Conservation (phyloP, 169 alveolate genomes). For the Plasmodium knowlesi region DNA sequence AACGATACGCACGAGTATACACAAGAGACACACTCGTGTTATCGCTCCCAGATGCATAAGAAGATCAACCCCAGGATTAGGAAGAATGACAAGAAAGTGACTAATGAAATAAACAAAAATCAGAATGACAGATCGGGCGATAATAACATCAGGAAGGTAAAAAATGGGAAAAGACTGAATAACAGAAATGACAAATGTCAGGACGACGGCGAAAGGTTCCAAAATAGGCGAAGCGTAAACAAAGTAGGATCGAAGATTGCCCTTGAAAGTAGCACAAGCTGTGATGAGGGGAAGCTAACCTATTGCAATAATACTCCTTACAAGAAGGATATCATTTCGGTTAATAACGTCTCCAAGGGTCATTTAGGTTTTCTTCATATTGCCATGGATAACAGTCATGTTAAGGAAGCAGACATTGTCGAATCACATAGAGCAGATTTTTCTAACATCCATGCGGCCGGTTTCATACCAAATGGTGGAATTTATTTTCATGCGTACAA, state of each 20-base stretch:
- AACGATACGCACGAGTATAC: neutral
- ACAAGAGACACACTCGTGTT: neutral
- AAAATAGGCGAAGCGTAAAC: neutral
- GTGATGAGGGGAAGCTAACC: neutral
- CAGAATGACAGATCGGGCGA: neutral
- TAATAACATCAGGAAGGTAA: neutral
- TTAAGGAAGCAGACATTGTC: neutral
- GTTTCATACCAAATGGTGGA: neutral
- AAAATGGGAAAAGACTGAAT: neutral
- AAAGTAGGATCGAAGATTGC: neutral
- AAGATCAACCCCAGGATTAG: neutral
- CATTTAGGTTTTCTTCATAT: neutral
- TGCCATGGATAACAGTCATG: neutral
- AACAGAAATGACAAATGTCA: neutral
- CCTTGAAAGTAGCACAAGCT: neutral
- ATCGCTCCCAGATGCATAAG: conserved; percentile 2
- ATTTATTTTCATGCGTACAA: conserved; percentile 10
- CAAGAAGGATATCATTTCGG: neutral
- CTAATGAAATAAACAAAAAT: neutral
- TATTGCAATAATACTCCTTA: neutral
- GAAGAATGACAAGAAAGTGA: neutral
- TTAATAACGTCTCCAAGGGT: neutral
- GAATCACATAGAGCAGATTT: neutral
- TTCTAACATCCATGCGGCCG: neutral
- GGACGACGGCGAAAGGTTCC: neutral